These are phyloP conservation scores for Fraxinus xanthoxyloides DNA, from an alignment of 305 asterid genomes.

Conservation along the genomic window DNA sequence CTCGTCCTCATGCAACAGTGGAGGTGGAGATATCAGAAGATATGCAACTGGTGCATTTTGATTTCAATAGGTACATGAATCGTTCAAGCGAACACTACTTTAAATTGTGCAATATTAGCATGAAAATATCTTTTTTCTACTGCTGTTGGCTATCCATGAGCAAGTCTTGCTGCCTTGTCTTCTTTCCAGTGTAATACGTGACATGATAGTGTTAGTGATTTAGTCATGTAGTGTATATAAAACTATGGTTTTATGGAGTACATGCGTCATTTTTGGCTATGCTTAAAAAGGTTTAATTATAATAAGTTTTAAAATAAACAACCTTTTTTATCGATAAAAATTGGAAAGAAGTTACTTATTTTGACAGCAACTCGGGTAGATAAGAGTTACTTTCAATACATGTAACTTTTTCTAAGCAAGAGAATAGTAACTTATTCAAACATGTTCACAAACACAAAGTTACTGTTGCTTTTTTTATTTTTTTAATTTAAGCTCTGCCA, in stretches of 20 bases:
- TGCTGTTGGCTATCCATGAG: background rate
- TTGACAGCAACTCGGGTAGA: background rate
- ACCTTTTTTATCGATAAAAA: background rate
- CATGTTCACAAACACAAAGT: background rate
- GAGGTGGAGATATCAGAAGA: conserved; percentile 99
- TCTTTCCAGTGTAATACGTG: background rate
- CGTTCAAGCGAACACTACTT: background rate
- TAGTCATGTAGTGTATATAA: background rate
- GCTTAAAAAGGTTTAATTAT: background rate
- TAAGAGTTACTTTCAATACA: background rate
- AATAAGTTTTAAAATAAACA: background rate
- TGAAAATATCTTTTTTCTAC: background rate
- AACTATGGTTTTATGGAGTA: background rate
- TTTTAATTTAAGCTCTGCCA: background rate
- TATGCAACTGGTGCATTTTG: conserved; percentile 99
- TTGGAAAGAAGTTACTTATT: background rate
- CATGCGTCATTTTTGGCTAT: background rate
- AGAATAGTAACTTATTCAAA: background rate
- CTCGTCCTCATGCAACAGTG: conserved; percentile 98
- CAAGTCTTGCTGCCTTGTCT: background rate
- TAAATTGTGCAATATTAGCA: background rate
- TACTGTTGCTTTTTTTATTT: background rate
- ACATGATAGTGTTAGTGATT: background rate
- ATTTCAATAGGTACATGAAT: no score
- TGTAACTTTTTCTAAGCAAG: background rate